These are phyloP conservation scores for Isoetes taiwanensis DNA, from an alignment of 75 land plant genomes.

Conservation along the genomic window DNA sequence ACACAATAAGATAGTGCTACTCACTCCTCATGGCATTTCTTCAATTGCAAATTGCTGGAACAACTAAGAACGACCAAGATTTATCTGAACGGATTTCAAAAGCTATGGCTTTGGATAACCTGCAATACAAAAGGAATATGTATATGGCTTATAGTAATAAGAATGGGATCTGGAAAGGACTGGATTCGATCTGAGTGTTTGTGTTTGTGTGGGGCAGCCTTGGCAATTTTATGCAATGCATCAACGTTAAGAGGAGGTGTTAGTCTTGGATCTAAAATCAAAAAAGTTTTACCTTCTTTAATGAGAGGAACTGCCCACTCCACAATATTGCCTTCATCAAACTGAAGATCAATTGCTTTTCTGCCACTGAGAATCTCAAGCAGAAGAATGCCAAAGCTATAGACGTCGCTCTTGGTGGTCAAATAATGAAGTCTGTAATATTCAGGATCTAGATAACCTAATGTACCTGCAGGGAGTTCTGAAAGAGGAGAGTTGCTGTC, in stretches of 20 bases:
- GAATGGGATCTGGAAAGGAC: too few species aligned
- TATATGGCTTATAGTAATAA: too few species aligned
- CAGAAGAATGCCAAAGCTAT: constrained; percentile 81
- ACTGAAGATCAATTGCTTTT: constrained; percentile 72
- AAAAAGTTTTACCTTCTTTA: constrained; percentile 35
- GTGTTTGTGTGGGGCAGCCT: too few species aligned
- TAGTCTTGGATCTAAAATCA: constrained; percentile 49
- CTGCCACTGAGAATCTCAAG: constrained; percentile 68
- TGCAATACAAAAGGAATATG: too few species aligned
- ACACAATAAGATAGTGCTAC: too few species aligned
- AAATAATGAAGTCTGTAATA: constrained; percentile 80
- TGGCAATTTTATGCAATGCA: constrained; percentile 50
- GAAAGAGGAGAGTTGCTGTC: constrained; percentile 59
- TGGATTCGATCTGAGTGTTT: too few species aligned
- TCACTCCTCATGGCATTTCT: too few species aligned
- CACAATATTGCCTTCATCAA: constrained; percentile 53
- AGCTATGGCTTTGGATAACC: too few species aligned
- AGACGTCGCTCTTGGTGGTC: constrained; percentile 79
- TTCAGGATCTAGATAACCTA: constrained; percentile 81
- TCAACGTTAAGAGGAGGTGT: constrained; percentile 44
- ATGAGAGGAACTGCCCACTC: constrained; percentile 90
- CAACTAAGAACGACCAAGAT: too few species aligned
- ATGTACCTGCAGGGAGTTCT: constrained; percentile 78
- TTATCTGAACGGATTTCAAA: too few species aligned
- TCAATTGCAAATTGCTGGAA: too few species aligned